phyloP scores from a whole-genome alignment of 2,329 filamentous ascomycete species.

The Tothia fuscella region DNA sequence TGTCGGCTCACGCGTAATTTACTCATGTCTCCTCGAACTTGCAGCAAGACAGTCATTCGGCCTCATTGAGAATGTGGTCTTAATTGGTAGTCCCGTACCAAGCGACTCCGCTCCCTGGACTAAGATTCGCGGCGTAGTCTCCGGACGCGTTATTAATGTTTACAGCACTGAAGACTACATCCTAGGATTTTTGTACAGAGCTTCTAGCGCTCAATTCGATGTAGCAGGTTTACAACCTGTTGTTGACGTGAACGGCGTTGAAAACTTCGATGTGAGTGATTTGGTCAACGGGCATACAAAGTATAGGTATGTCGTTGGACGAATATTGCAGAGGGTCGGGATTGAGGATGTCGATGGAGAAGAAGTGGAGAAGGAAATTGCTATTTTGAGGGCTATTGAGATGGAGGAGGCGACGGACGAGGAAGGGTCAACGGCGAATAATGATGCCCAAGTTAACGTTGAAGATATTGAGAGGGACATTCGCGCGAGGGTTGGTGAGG shows the following conservation, averaged over 20 bases:
- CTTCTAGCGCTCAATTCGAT: slow-evolving; percentile 6
- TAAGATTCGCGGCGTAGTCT: slow-evolving; percentile 7
- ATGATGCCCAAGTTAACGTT: neutral
- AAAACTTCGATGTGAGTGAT: slow-evolving; percentile 56
- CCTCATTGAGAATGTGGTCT: slow-evolving; percentile 10
- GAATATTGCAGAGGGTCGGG: slow-evolving; percentile 53
- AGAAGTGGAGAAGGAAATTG: slow-evolving; percentile 28
- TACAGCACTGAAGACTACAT: slow-evolving; percentile 10
- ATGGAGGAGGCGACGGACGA: slow-evolving; percentile 20
- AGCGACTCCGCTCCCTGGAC: slow-evolving; percentile 6
- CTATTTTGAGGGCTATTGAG: slow-evolving; percentile 27
- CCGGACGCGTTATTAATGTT: slow-evolving; percentile 10
- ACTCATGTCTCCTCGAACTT: slow-evolving; percentile 8
- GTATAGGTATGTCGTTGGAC: slow-evolving; percentile 56
- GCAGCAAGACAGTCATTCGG: slow-evolving; percentile 9
- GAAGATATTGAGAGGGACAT: neutral
- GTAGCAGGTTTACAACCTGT: slow-evolving; percentile 10
- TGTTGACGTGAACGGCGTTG: slow-evolving; percentile 34
- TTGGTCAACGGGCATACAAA: slow-evolving; percentile 57
- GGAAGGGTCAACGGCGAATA: neutral
- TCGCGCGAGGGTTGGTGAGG: neutral
- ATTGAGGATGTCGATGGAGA: slow-evolving; percentile 50
- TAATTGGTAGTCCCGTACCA: slow-evolving; percentile 10
- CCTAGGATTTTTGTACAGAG: slow-evolving; percentile 10
- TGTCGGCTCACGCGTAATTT: slow-evolving; percentile 11